Evolutionary conservation across 306 rosid genomes (phyloP).

Genomic region (Cyclanthera cordifolia): DNA sequence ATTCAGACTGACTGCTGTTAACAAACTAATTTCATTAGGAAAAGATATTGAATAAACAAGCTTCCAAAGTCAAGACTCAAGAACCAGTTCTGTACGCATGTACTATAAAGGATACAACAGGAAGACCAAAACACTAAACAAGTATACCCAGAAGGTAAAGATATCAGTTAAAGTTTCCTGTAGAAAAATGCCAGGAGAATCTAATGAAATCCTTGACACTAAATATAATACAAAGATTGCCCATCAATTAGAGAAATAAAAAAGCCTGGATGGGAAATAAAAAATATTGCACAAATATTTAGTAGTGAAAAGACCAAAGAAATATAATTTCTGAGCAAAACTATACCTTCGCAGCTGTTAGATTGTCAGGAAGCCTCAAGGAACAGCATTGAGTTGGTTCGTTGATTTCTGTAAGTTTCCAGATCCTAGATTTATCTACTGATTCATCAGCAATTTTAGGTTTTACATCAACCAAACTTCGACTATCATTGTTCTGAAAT

Average conservation of each 20-base stretch:
- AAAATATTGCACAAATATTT: too few species aligned
- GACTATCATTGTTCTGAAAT: conserved; percentile 64
- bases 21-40: background rate
- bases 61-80: background rate
- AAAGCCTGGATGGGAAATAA: background rate
- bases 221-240: background rate
- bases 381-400: conserved; percentile 81
- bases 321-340: background rate
- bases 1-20: background rate
- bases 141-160: background rate
- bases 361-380: conserved; percentile 71
- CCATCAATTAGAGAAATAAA: background rate
- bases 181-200: background rate
- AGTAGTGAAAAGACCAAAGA: too few species aligned
- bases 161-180: background rate
- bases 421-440: conserved; percentile 71
- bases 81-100: background rate
- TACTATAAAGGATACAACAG: too few species aligned
- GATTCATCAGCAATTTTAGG: conserved; percentile 88
- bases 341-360: conserved; percentile 69
- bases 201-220: conserved; percentile 5
- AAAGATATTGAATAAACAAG: background rate
- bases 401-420: conserved; percentile 79
- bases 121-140: too few species aligned
- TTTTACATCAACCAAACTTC: conserved; percentile 66